These are phyloP conservation scores for Uronychia binucleata DNA, from an alignment of 73 alveolate genomes.

Conservation along the genomic window DNA sequence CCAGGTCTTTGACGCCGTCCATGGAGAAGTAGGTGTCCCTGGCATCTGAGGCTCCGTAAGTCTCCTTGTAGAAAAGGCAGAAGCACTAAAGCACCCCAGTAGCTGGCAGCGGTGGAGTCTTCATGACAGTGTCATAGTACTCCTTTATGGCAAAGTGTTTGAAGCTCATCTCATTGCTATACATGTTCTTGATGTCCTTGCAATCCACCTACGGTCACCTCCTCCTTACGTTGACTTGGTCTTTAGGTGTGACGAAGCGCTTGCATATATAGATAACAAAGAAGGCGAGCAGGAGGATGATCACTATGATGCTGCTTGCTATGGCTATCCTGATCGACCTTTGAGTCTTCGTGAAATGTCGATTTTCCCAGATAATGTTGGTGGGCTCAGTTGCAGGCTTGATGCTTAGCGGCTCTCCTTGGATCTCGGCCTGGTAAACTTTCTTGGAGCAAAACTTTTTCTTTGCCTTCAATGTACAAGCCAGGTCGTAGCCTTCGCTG, in stretches of 20 bases:
- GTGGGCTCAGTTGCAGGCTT: conserved; percentile 56
- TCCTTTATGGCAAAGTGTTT: conserved; percentile 20
- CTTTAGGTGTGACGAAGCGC: background rate
- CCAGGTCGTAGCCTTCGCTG: conserved; percentile 30
- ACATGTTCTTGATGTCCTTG: background rate
- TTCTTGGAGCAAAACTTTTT: background rate
- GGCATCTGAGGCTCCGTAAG: background rate
- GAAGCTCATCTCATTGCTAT: background rate
- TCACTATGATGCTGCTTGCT: background rate
- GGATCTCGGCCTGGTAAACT: background rate
- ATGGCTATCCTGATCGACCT: background rate
- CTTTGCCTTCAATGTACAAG: conserved; percentile 8
- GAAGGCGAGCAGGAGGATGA: background rate
- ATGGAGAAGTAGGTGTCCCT: background rate
- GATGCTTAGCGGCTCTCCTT: conserved; percentile 14
- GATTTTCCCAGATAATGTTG: conserved; percentile 61
- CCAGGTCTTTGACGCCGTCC: background rate
- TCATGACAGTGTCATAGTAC: conserved; percentile 6
- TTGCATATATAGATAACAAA: too few species aligned
- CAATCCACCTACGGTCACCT: too few species aligned
- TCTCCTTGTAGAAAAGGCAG: conserved; percentile 9
- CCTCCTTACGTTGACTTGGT: too few species aligned
- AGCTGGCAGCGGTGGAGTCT: background rate
- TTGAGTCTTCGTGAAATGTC: conserved; percentile 28
- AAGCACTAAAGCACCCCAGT: conserved; percentile 32